Percentiles rank a stretch among this genome's conserved stretches.
Conservation (phyloP, 2,329 filamentous ascomycete genomes). For the Fusarium keratoplasticum region DNA sequence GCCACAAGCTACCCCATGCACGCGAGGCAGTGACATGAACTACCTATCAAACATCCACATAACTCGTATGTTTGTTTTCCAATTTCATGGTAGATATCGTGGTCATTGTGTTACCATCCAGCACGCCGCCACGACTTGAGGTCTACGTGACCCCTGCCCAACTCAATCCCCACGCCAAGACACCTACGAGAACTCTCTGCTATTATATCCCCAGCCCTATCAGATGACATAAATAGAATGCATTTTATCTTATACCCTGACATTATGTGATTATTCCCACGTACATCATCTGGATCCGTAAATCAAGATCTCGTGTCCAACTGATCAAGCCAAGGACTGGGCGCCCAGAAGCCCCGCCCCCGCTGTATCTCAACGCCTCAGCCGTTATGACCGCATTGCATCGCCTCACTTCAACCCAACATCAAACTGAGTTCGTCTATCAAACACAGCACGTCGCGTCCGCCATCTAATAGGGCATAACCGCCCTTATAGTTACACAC, state of each 20-base stretch:
- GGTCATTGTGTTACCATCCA: background rate
- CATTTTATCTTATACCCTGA: background rate
- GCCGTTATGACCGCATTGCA: background rate
- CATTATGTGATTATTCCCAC: background rate
- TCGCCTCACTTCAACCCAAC: constrained; percentile 13
- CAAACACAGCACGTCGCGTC: background rate
- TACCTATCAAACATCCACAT: background rate
- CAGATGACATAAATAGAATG: background rate
- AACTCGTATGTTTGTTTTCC: background rate
- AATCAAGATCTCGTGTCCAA: background rate
- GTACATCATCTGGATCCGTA: background rate
- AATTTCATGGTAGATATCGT: background rate
- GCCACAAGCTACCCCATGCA: background rate
- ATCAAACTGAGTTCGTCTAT: background rate
- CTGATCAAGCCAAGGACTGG: constrained; percentile 14
- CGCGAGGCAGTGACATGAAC: background rate
- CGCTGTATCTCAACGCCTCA: constrained; percentile 16
- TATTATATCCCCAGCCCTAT: background rate
- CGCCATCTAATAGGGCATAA: background rate
- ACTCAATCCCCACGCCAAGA: background rate
- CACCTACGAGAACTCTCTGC: background rate
- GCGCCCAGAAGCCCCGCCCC: constrained; percentile 28
- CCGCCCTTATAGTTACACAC: background rate
- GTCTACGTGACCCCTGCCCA: background rate
- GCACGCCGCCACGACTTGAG: background rate